phyloP scores from a whole-genome alignment of 345 rosid species.

The Garcia nutans region DNA sequence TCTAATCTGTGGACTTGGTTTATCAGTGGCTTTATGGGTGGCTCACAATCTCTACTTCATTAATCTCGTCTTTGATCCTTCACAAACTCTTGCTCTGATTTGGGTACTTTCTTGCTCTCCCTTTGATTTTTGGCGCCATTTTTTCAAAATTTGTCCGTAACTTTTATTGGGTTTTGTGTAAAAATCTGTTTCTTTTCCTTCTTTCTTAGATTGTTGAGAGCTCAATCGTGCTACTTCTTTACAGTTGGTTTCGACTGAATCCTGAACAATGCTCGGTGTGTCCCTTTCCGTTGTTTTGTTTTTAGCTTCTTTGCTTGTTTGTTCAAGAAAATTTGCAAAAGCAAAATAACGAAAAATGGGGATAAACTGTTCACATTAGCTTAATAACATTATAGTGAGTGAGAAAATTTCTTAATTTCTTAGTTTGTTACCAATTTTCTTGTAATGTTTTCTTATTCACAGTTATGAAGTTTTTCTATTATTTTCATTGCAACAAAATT shows the following conservation, averaged over 20 bases:
- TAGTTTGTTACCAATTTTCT: not conserved
- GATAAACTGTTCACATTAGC: not conserved
- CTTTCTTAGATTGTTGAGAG: constrained; percentile 45
- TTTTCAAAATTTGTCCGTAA: not conserved
- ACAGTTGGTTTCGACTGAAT: constrained; percentile 50
- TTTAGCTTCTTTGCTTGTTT: not conserved
- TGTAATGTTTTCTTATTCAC: not conserved
- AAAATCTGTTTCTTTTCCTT: not conserved
- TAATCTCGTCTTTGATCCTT: constrained; percentile 61
- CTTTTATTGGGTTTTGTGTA: not conserved
- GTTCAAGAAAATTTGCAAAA: not conserved
- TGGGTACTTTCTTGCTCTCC: constrained; percentile 41
- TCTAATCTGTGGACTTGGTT: constrained; percentile 41
- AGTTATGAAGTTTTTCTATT: not conserved
- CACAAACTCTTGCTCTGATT: constrained; percentile 52
- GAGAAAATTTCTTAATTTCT: not conserved
- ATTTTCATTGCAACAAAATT: not conserved
- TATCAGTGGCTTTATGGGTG: constrained; percentile 53
- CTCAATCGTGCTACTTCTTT: constrained; percentile 50
- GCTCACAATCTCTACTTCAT: constrained; percentile 41
- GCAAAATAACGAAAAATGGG: not conserved
- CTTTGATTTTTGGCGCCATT: not conserved
- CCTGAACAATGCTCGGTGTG: constrained; percentile 60
- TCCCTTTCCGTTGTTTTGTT: not conserved
- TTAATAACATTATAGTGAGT: not conserved